These are phyloP conservation scores for Drechmeria coniospora DNA, from an alignment of 2,329 filamentous ascomycete genomes.

Conservation along the genomic window DNA sequence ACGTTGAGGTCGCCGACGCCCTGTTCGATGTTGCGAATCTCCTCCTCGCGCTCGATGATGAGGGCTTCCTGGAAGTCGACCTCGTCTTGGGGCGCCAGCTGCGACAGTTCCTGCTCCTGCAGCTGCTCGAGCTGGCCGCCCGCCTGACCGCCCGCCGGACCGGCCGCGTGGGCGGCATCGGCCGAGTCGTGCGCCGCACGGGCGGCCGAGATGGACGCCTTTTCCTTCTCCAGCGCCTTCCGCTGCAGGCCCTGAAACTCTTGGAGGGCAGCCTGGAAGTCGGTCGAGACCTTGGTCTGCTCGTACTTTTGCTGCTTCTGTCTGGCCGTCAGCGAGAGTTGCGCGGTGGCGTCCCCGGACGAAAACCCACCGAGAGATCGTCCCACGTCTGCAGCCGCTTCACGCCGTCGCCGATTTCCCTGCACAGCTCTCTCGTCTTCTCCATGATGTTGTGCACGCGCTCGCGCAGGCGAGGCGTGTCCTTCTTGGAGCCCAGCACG, in stretches of 20 bases:
- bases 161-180: too few relatives aligned
- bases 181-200: constrained; percentile 62
- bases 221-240: constrained; percentile 80
- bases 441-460: constrained; percentile 77
- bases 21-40: constrained; percentile 96
- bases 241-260: constrained; percentile 92
- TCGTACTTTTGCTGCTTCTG: constrained; percentile 93
- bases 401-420: constrained; percentile 80
- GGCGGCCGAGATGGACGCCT: constrained; percentile 69
- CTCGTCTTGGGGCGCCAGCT: constrained; percentile 79
- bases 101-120: constrained; percentile 55
- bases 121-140: constrained; percentile 30
- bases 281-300: constrained; percentile 83
- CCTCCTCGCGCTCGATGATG: constrained; percentile 89
- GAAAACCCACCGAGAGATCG: constrained; percentile 53
- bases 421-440: constrained; percentile 74
- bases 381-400: constrained; percentile 85
- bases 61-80: constrained; percentile 95
- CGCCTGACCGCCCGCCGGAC: constrained; percentile 12
- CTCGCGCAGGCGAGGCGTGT: constrained; percentile 82
- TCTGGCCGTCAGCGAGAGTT: background rate
- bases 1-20: constrained; percentile 92
- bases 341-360: too few relatives aligned
- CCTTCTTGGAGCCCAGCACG: constrained; percentile 75
- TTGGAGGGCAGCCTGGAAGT: constrained; percentile 75